phyloP scores from a whole-genome alignment of 192 early-diverging fungal genomes.

The Mortierella alpina region DNA sequence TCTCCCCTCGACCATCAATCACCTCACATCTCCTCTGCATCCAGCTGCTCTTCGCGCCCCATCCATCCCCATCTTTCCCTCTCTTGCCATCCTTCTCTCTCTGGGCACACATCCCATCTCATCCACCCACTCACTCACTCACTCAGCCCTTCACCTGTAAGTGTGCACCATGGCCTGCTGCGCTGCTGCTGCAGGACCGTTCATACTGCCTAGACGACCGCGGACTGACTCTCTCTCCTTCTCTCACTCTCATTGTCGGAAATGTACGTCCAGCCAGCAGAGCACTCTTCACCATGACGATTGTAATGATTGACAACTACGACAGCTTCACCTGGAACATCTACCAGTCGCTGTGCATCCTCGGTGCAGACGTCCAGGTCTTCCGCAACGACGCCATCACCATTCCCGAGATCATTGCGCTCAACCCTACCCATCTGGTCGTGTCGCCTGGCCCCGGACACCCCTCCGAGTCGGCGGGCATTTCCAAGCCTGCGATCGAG shows the following conservation, averaged over 20 bases:
- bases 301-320: constrained; percentile 97
- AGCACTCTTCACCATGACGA: constrained; percentile 58
- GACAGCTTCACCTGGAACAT: constrained; percentile 99
- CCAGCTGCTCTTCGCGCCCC: neutral
- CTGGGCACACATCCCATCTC: neutral
- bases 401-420: constrained; percentile 80
- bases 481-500: constrained; percentile 88
- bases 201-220: neutral
- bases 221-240: no score
- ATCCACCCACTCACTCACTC: neutral
- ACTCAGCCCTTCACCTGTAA: neutral
- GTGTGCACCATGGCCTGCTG: neutral
- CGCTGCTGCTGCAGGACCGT: neutral
- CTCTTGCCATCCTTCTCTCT: neutral
- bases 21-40: neutral
- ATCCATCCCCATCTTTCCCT: neutral
- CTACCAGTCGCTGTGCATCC: constrained; percentile 92
- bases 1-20: neutral
- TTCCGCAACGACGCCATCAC: constrained; percentile 95
- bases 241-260: neutral
- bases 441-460: constrained; percentile 98
- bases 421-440: constrained; percentile 94
- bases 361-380: constrained; percentile 93
- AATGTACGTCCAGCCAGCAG: neutral
- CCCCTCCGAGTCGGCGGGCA: constrained; percentile 88